Conservation (phyloP, 176 grass and related monocot species). For the Tillandsia leiboldiana region DNA sequence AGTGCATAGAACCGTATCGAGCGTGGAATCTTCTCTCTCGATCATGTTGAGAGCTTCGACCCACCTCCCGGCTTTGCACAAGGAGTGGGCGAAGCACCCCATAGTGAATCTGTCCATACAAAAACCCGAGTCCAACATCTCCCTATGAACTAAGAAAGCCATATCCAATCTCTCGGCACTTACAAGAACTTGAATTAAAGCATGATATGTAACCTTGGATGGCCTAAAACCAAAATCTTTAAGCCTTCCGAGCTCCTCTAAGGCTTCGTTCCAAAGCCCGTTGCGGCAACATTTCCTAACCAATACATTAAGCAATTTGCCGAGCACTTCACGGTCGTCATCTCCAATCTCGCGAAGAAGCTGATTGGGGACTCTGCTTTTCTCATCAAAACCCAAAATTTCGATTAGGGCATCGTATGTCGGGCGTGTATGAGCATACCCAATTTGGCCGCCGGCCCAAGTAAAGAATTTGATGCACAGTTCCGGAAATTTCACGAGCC, state of each 20-base stretch:
- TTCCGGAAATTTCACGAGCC: constrained; percentile 40
- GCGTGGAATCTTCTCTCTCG: constrained; percentile 76
- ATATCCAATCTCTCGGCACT: constrained; percentile 46
- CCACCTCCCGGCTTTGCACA: constrained; percentile 61
- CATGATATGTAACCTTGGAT: constrained; percentile 50
- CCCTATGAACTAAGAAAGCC: constrained; percentile 63
- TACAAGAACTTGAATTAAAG: constrained; percentile 67
- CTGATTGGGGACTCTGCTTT: constrained; percentile 34
- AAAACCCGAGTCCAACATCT: constrained; percentile 70
- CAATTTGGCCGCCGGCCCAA: constrained; percentile 85
- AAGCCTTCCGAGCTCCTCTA: constrained; percentile 73
- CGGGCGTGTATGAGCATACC: constrained; percentile 53
- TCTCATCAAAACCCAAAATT: constrained; percentile 48
- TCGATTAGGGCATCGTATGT: constrained; percentile 58
- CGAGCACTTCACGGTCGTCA: constrained; percentile 64
- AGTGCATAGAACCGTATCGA: constrained; percentile 75
- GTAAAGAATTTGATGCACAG: constrained; percentile 78
- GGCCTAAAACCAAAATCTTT: constrained; percentile 84
- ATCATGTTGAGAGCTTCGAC: constrained; percentile 63
- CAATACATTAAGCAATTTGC: constrained; percentile 87
- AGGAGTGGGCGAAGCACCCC: constrained; percentile 46
- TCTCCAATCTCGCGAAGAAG: constrained; percentile 72
- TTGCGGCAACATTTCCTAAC: constrained; percentile 52
- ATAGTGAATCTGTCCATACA: constrained; percentile 61
- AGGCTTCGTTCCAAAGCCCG: constrained; percentile 47